A percentile compares a stretch with the other conserved stretches of the same genome.
Evolutionary conservation across 768 basidiomycete genomes (phyloP).

Genomic region (Suillus lakei): DNA sequence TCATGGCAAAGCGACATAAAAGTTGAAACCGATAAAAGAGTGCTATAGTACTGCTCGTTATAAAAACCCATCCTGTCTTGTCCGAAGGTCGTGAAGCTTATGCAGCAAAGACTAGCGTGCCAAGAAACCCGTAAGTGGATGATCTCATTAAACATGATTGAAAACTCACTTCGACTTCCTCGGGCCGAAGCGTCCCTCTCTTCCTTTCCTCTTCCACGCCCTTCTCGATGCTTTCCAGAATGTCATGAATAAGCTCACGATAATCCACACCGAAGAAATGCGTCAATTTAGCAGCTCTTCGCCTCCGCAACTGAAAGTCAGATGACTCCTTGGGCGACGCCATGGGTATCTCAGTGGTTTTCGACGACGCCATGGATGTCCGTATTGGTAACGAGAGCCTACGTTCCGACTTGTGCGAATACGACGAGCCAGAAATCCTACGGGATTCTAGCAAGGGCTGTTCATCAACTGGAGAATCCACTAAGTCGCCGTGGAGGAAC

Average conservation of each 20-base stretch:
- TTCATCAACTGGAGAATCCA: slow-evolving; percentile 27
- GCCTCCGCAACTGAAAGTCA: slow-evolving; percentile 70
- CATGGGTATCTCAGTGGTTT: slow-evolving; percentile 55
- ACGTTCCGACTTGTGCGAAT: slow-evolving; percentile 60
- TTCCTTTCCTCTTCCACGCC: slow-evolving; percentile 71
- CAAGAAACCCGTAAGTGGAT: slow-evolving; percentile 16
- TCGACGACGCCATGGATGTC: slow-evolving; percentile 66
- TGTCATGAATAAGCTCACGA: slow-evolving; percentile 73
- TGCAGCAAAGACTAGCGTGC: slow-evolving; percentile 51
- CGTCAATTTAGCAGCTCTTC: slow-evolving; percentile 81
- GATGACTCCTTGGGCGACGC: slow-evolving; percentile 43
- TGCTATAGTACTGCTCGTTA: slow-evolving; percentile 7
- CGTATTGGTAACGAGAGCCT: slow-evolving; percentile 71
- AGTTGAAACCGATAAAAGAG: not conserved
- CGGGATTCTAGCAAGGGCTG: slow-evolving; percentile 22
- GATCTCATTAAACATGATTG: not conserved
- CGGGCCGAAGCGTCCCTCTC: slow-evolving; percentile 64
- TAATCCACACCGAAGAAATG: slow-evolving; percentile 91
- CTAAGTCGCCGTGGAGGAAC: slow-evolving; percentile 51
- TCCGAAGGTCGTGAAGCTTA: slow-evolving; percentile 36
- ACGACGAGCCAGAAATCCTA: slow-evolving; percentile 38
- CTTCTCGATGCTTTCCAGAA: slow-evolving; percentile 82
- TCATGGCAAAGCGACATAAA: slow-evolving; percentile 14
- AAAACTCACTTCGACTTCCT: slow-evolving; percentile 74
- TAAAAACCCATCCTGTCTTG: slow-evolving; percentile 20